Percentiles rank a stretch among this genome's conserved stretches.
Evolutionary conservation across 306 rosid genomes (phyloP).

Genomic region (Canavalia gladiata): DNA sequence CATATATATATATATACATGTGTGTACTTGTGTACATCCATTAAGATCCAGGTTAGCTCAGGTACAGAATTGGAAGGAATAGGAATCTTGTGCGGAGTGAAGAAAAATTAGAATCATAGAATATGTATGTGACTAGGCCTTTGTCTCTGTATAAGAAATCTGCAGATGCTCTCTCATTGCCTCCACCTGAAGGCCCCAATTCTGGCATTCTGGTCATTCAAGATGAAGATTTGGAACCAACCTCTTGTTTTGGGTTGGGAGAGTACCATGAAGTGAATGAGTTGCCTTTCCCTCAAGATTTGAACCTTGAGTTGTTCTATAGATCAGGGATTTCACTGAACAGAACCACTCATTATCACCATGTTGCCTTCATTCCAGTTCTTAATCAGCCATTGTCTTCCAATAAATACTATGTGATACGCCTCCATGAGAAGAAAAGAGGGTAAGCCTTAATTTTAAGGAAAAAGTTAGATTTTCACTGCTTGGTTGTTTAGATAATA

Average conservation of each 20-base stretch:
- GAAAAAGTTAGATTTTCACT: neutral
- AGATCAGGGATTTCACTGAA: conserved; percentile 59
- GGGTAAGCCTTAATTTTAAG: conserved; percentile 64
- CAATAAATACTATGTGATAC: conserved; percentile 70
- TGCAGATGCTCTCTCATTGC: conserved; percentile 48
- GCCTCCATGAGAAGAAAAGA: conserved; percentile 60
- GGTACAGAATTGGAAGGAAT: neutral
- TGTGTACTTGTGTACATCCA: neutral
- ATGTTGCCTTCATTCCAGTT: conserved; percentile 75
- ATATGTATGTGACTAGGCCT: conserved; percentile 77
- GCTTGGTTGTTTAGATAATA: neutral
- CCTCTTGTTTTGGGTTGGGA: conserved; percentile 60
- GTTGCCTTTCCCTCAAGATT: conserved; percentile 80
- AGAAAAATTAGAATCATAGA: conserved; percentile 23
- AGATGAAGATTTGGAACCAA: conserved; percentile 60
- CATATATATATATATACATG: conserved; percentile 24
- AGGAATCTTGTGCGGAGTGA: conserved; percentile 24
- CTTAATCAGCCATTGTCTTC: conserved; percentile 72
- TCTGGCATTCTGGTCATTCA: conserved; percentile 75
- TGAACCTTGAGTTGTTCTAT: conserved; percentile 62
- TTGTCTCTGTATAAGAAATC: conserved; percentile 59
- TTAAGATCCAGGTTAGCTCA: neutral
- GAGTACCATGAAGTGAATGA: conserved; percentile 47
- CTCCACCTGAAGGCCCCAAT: conserved; percentile 71
- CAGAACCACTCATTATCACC: conserved; percentile 54